These are phyloP conservation scores for Cystobasidium ongulense DNA, from an alignment of 768 basidiomycete species.

Conservation along the genomic window DNA sequence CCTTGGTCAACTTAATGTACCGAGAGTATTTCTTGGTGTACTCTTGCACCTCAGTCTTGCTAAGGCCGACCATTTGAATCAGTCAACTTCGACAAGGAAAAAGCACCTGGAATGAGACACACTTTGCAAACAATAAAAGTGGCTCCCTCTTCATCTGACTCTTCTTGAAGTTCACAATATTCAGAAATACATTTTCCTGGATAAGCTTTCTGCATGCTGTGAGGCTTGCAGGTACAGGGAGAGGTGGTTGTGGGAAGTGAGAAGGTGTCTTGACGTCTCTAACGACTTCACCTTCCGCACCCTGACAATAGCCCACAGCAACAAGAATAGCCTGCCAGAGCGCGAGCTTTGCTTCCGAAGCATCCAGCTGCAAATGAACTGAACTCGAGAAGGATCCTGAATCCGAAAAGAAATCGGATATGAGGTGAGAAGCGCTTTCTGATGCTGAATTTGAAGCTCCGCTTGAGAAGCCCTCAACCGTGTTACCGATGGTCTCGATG, in stretches of 20 bases:
- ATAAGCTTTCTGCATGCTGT: slow-evolving; percentile 4
- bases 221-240: not conserved
- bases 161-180: slow-evolving; percentile 11
- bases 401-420: not conserved
- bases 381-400: not conserved
- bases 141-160: not conserved
- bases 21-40: slow-evolving; percentile 8
- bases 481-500: not conserved
- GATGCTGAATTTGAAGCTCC: not conserved
- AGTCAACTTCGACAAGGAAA: not conserved
- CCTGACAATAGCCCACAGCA: not conserved
- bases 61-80: not conserved
- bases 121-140: not conserved
- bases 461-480: not conserved
- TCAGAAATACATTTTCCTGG: not conserved
- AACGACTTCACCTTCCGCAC: not conserved
- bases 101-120: not conserved
- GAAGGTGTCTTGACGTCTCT: not conserved
- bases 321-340: slow-evolving; percentile 15
- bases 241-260: not conserved
- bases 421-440: not conserved
- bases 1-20: not conserved
- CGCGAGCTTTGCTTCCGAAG: not conserved
- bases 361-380: too few relatives aligned
- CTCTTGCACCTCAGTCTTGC: not conserved